These are phyloP conservation scores for Pythium myriotylum DNA, from an alignment of 352 stramenopile species.

Conservation along the genomic window DNA sequence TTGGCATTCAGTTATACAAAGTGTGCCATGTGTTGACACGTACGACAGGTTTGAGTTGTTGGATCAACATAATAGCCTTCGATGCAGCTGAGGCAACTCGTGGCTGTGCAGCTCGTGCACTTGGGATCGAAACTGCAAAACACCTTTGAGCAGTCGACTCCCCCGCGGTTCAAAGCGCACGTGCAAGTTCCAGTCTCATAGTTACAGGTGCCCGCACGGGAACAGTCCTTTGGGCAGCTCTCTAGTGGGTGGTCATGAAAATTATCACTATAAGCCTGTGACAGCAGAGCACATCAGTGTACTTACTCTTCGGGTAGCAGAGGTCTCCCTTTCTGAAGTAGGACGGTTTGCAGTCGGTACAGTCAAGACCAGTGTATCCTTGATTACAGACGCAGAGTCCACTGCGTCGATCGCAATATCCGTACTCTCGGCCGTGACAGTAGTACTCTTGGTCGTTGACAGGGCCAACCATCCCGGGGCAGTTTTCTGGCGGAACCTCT, in stretches of 20 bases:
- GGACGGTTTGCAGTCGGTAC: conserved; percentile 82
- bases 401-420: conserved; percentile 93
- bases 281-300: background rate
- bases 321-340: conserved; percentile 85
- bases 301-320: conserved; percentile 89
- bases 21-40: no score
- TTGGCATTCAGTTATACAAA: background rate
- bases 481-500: conserved; percentile 58
- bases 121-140: conserved; percentile 80
- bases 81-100: conserved; percentile 81
- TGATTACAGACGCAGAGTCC: conserved; percentile 94
- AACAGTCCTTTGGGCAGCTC: conserved; percentile 90
- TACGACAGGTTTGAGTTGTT: conserved; percentile 72
- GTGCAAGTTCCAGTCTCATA: conserved; percentile 87
- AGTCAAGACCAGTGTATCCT: conserved; percentile 92
- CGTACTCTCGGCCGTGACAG: conserved; percentile 89
- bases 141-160: conserved; percentile 79
- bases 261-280: background rate
- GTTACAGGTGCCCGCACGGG: conserved; percentile 83
- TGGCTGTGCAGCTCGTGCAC: conserved; percentile 86
- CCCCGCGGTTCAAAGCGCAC: conserved; percentile 70
- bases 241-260: no score
- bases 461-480: conserved; percentile 86
- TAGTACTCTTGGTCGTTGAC: conserved; percentile 91
- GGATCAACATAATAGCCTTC: conserved; percentile 86